These are phyloP conservation scores for Lactifluus volemus DNA, from an alignment of 768 basidiomycete genomes.

Conservation along the genomic window DNA sequence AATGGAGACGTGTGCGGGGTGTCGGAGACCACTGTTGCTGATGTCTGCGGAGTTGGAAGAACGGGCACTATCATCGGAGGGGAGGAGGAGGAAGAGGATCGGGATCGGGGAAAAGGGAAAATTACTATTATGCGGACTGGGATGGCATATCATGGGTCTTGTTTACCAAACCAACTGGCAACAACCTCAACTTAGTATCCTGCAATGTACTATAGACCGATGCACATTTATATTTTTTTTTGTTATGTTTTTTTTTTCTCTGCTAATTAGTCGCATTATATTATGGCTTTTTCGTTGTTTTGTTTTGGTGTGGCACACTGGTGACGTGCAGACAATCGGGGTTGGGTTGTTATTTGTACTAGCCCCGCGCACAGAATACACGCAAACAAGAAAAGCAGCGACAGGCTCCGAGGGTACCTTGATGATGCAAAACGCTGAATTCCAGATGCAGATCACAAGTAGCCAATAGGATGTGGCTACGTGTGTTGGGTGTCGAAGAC, in stretches of 20 bases:
- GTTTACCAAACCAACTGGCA: slow-evolving; percentile 20
- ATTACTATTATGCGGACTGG: slow-evolving; percentile 52
- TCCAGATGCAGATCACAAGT: no score
- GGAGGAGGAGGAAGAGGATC: slow-evolving; percentile 10
- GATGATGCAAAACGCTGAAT: no score
- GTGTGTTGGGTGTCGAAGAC: no score
- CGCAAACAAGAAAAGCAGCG: no score
- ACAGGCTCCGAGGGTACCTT: no score
- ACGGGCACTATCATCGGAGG: neutral
- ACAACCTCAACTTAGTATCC: slow-evolving; percentile 19
- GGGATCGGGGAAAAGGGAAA: slow-evolving; percentile 13
- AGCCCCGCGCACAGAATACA: no score
- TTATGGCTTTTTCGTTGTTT: no score
- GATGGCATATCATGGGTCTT: slow-evolving; percentile 46
- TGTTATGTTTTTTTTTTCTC: neutral
- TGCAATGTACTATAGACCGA: slow-evolving; percentile 25
- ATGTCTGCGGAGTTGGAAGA: slow-evolving; percentile 14
- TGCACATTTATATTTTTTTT: neutral
- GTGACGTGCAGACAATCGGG: no score
- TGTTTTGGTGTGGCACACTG: no score
- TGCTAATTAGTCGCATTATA: neutral
- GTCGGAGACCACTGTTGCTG: slow-evolving; percentile 46
- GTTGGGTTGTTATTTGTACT: no score
- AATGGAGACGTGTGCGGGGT: slow-evolving; percentile 42
- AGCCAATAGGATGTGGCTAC: no score